phyloP scores from a whole-genome alignment of 768 basidiomycete species.

The Leccinum uliginosum region DNA sequence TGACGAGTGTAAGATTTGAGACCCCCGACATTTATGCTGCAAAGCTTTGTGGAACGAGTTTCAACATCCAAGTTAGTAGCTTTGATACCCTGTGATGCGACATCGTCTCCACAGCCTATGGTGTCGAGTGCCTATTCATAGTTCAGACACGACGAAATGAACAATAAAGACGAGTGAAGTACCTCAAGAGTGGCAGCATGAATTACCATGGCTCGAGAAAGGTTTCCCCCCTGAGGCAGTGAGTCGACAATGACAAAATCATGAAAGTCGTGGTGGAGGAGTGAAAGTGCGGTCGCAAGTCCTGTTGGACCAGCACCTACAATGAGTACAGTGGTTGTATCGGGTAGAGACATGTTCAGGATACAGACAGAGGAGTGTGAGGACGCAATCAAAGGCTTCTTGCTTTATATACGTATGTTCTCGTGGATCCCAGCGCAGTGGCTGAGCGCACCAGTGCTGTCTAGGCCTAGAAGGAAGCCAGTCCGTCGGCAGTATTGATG shows the following conservation, averaged over 20 bases:
- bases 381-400: neutral
- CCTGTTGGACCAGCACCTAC: constrained; percentile 51
- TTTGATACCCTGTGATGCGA: constrained; percentile 37
- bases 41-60: constrained; percentile 28
- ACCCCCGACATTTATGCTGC: constrained; percentile 28
- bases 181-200: constrained; percentile 55
- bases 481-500: neutral
- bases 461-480: neutral
- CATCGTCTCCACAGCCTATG: constrained; percentile 37
- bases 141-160: constrained; percentile 26
- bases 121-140: constrained; percentile 41
- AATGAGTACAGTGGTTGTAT: constrained; percentile 40
- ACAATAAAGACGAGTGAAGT: constrained; percentile 1
- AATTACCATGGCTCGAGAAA: constrained; percentile 42
- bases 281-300: constrained; percentile 42
- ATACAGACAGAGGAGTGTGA: neutral
- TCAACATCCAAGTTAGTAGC: constrained; percentile 22
- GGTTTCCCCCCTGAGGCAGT: constrained; percentile 26
- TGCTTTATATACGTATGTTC: constrained; percentile 2
- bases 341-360: constrained; percentile 26
- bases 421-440: neutral
- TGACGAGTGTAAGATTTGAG: constrained; percentile 40
- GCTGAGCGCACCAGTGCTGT: neutral
- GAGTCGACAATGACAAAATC: constrained; percentile 45
- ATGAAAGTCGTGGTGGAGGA: constrained; percentile 36